These are phyloP conservation scores for Ulota crispa DNA, from an alignment of 225 moss, liverwort and hornwort genomes.

Conservation along the genomic window DNA sequence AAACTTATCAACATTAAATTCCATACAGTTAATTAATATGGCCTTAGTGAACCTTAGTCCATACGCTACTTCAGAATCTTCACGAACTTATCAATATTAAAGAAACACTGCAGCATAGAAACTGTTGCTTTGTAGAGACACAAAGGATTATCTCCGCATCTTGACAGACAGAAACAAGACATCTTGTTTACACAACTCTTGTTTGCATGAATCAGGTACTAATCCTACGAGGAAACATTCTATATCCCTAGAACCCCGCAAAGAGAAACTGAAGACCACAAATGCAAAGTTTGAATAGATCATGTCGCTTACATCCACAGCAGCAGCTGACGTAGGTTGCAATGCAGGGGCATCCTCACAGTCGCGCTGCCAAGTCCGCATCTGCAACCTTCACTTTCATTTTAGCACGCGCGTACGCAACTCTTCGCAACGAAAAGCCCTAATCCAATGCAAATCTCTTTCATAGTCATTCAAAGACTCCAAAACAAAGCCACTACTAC, in stretches of 20 bases:
- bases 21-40: not conserved
- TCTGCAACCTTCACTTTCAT: constrained; percentile 47
- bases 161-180: not conserved
- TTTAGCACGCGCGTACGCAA: constrained; percentile 22
- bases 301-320: constrained; percentile 69
- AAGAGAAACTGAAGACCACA: not conserved
- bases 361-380: constrained; percentile 94
- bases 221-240: not conserved
- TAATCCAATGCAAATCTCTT: constrained; percentile 20
- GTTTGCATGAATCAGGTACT: not conserved
- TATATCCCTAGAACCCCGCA: not conserved
- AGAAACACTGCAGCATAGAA: not conserved
- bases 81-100: not conserved
- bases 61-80: not conserved
- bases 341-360: constrained; percentile 92
- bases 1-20: constrained; percentile 15
- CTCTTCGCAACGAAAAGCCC: constrained; percentile 27
- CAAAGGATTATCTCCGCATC: not conserved
- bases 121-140: not conserved
- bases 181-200: not conserved
- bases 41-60: not conserved
- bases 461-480: not conserved
- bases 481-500: not conserved
- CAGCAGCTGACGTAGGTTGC: constrained; percentile 84
- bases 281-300: not conserved